A percentile compares a stretch with the other conserved stretches of the same genome.
Evolutionary conservation across 2,329 filamentous ascomycete genomes (phyloP).

Genomic region (Epichloe scottii): DNA sequence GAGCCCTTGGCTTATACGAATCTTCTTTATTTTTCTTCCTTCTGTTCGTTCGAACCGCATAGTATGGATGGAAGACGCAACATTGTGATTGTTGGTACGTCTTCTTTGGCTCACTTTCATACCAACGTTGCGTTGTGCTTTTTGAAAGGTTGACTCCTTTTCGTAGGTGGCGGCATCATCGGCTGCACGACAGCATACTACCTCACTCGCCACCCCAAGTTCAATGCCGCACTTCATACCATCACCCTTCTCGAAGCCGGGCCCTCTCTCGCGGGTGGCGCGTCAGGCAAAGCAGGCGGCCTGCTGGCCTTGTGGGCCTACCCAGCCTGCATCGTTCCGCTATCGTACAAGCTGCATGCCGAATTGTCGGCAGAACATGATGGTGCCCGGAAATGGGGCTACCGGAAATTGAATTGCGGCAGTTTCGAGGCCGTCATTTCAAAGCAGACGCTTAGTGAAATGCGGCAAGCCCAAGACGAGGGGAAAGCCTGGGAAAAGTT

Average conservation of each 20-base stretch:
- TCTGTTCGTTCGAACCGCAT: neutral
- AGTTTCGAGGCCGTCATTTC: slow-evolving; percentile 31
- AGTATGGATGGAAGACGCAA: slow-evolving; percentile 27
- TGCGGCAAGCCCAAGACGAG: slow-evolving; percentile 12
- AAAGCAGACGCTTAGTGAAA: slow-evolving; percentile 20
- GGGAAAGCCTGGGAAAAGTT: slow-evolving; percentile 47
- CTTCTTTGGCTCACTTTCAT: neutral
- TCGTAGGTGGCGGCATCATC: slow-evolving; percentile 76
- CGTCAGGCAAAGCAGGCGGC: slow-evolving; percentile 89
- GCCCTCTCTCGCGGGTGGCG: slow-evolving; percentile 71
- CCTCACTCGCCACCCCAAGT: slow-evolving; percentile 73
- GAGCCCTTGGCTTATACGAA: too few species aligned
- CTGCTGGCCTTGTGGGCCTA: slow-evolving; percentile 88
- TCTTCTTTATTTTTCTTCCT: too few species aligned
- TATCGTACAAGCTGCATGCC: slow-evolving; percentile 74
- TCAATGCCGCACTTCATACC: slow-evolving; percentile 59
- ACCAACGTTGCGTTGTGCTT: neutral
- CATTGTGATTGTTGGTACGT: slow-evolving; percentile 39
- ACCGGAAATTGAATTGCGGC: slow-evolving; percentile 66
- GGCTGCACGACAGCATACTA: slow-evolving; percentile 87
- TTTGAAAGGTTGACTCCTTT: neutral
- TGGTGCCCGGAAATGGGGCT: slow-evolving; percentile 74
- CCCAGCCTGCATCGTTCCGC: slow-evolving; percentile 66
- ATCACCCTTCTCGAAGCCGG: slow-evolving; percentile 83
- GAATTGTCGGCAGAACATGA: slow-evolving; percentile 75